Percentiles rank a stretch among this genome's conserved stretches.
Evolutionary conservation across 2,329 filamentous ascomycete species (phyloP).

Genomic region (Bipolaris sorokiniana): DNA sequence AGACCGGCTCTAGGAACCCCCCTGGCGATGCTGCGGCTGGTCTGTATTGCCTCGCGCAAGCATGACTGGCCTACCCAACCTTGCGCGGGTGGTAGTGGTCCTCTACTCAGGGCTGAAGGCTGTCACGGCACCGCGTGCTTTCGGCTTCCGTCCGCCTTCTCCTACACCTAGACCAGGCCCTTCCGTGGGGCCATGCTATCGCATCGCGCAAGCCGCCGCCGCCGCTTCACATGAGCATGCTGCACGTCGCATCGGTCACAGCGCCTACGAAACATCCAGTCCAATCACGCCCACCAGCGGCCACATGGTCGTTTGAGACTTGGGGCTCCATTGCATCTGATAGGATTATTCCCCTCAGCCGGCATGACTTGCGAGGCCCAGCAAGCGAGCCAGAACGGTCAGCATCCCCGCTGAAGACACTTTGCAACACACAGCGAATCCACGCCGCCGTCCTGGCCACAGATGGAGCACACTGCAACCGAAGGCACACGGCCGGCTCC

Average conservation of each 20-base stretch:
- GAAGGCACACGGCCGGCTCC: not conserved
- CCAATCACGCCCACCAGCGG: slow-evolving; percentile 32
- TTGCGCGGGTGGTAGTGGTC: not conserved
- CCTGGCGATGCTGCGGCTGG: slow-evolving; percentile 8
- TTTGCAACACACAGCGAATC: slow-evolving; percentile 38
- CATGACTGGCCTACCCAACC: not conserved
- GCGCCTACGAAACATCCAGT: slow-evolving; percentile 40
- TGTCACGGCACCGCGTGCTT: slow-evolving; percentile 11
- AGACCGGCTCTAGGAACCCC: slow-evolving; percentile 4
- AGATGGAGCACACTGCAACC: slow-evolving; percentile 2
- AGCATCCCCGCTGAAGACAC: slow-evolving; percentile 19
- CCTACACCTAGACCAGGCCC: too few relatives aligned
- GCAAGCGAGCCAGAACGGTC: slow-evolving; percentile 18
- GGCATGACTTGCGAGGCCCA: slow-evolving; percentile 7
- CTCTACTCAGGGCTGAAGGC: slow-evolving; percentile 1
- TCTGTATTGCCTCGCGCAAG: not conserved
- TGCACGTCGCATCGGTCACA: slow-evolving; percentile 23
- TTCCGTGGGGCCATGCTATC: slow-evolving; percentile 15
- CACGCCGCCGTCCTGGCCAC: not conserved
- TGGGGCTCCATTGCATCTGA: slow-evolving; percentile 23
- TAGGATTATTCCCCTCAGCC: slow-evolving; percentile 22
- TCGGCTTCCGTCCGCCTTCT: not conserved
- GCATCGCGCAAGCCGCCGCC: slow-evolving; percentile 31
- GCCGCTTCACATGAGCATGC: slow-evolving; percentile 25
- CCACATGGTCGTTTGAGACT: slow-evolving; percentile 31